Evolutionary conservation across 2,329 filamentous ascomycete genomes (phyloP).

Genomic region (Fusarium heterosporum): DNA sequence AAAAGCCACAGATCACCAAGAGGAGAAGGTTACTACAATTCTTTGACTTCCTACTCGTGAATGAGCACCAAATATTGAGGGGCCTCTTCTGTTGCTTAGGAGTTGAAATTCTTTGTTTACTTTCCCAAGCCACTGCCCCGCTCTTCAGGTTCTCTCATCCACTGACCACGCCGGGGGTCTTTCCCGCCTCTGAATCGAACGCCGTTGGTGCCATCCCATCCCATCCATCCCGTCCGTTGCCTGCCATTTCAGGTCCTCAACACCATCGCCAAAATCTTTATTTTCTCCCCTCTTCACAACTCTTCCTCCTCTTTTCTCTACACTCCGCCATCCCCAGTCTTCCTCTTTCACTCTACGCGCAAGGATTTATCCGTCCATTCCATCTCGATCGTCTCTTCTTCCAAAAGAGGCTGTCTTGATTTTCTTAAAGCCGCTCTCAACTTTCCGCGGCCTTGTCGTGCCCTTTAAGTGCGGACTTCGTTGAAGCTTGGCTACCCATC

Average conservation of each 20-base stretch:
- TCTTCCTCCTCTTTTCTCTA: slow-evolving; percentile 1
- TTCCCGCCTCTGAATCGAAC: slow-evolving; percentile 9
- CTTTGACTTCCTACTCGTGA: neutral
- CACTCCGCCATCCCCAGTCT: neutral
- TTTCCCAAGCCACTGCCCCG: slow-evolving; percentile 26
- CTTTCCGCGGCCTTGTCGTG: slow-evolving; percentile 2
- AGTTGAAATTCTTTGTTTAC: slow-evolving; percentile 43
- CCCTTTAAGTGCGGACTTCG: neutral
- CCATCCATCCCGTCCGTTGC: slow-evolving; percentile 19
- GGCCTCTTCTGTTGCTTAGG: slow-evolving; percentile 21
- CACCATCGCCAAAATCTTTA: slow-evolving; percentile 36
- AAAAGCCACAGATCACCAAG: neutral
- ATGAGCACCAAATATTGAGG: neutral
- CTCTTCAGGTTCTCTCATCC: neutral
- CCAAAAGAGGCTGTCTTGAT: slow-evolving; percentile 12
- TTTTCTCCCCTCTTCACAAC: slow-evolving; percentile 11
- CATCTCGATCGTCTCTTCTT: slow-evolving; percentile 4
- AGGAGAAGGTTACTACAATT: neutral
- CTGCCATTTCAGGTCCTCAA: slow-evolving; percentile 32
- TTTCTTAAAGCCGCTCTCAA: slow-evolving; percentile 17
- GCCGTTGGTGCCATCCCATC: slow-evolving; percentile 26
- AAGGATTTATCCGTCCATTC: slow-evolving; percentile 7
- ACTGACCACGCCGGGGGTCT: slow-evolving; percentile 6
- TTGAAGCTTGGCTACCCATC: neutral
- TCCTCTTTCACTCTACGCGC: slow-evolving; percentile 14